phyloP scores from a whole-genome alignment of 257 asterid genomes.

The Coffea eugenioides region DNA sequence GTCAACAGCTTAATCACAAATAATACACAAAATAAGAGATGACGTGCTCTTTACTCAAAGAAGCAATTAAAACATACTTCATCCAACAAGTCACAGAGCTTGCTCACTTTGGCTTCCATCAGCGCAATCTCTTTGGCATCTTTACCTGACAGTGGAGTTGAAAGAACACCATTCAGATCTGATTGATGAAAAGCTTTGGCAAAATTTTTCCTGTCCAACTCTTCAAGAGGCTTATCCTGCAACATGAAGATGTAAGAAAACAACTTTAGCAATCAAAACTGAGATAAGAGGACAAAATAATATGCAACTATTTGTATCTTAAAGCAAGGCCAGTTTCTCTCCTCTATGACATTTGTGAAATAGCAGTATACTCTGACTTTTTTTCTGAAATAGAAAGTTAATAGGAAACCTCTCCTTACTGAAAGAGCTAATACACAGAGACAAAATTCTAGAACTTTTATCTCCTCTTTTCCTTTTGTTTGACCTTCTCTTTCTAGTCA shows the following conservation, averaged over 20 bases:
- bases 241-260: constrained; percentile 5
- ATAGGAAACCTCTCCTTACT: not conserved
- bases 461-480: not conserved
- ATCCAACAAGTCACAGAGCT: constrained; percentile 71
- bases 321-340: not conserved
- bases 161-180: constrained; percentile 51
- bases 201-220: constrained; percentile 79
- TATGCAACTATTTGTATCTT: not conserved
- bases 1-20: not conserved
- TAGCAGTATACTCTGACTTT: not conserved
- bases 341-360: not conserved
- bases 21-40: not conserved
- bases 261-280: no score
- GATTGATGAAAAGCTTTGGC: constrained; percentile 59
- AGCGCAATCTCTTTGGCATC: constrained; percentile 80
- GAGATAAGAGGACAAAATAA: not conserved
- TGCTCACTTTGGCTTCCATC: constrained; percentile 78
- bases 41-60: not conserved
- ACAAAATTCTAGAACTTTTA: not conserved
- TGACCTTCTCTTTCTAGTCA: not conserved
- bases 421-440: not conserved
- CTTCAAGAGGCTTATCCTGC: constrained; percentile 82
- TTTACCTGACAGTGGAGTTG: constrained; percentile 39
- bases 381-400: not conserved
- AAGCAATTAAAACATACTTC: constrained; percentile 49